Conservation (phyloP, 75 land plant species). For the Picea sitchensis region DNA sequence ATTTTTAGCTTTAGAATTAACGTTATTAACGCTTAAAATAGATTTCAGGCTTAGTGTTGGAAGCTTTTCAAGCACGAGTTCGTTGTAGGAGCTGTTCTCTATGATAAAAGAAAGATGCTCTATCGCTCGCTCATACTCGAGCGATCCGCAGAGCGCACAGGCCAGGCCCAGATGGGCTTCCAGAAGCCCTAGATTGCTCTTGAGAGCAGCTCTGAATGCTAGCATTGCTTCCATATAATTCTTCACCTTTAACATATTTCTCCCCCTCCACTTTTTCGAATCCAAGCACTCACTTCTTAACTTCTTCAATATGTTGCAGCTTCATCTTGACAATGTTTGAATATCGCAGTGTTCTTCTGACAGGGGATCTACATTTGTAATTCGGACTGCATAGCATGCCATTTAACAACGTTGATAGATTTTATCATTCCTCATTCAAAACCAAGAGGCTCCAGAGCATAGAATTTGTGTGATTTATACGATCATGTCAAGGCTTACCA, state of each 20-base stretch:
- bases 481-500: too few relatives aligned
- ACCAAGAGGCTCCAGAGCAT: too few relatives aligned
- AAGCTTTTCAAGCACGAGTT: neutral
- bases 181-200: neutral
- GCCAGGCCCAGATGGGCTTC: slow-evolving; percentile 21
- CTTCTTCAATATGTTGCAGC: slow-evolving; percentile 16
- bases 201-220: slow-evolving; percentile 8
- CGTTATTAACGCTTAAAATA: neutral
- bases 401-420: too few relatives aligned
- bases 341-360: slow-evolving; percentile 6
- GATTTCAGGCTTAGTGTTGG: neutral
- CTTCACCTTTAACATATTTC: neutral
- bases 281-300: slow-evolving; percentile 18
- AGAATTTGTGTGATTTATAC: too few relatives aligned
- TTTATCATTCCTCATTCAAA: too few relatives aligned
- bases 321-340: too few relatives aligned
- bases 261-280: neutral
- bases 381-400: too few relatives aligned
- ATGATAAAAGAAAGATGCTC: slow-evolving; percentile 13
- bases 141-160: neutral
- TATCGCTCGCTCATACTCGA: neutral
- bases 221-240: slow-evolving; percentile 6
- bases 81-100: slow-evolving; percentile 9
- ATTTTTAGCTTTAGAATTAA: neutral
- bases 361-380: neutral